phyloP scores from a whole-genome alignment of 768 basidiomycete genomes.

The Hygrocybe coccinea region DNA sequence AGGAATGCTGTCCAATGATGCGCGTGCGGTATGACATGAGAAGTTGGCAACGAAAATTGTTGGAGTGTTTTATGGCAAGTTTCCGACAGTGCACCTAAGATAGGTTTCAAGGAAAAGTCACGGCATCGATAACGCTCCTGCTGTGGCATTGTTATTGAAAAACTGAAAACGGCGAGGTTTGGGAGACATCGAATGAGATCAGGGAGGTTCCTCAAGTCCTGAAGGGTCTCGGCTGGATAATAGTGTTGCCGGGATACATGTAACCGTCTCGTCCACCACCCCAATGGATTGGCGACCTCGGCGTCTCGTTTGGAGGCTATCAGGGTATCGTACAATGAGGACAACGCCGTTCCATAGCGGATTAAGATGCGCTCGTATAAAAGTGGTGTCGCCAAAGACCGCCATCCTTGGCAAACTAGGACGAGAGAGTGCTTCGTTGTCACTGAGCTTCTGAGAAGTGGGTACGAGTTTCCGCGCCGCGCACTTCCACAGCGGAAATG shows the following conservation, averaged over 20 bases:
- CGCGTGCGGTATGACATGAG: too few species aligned
- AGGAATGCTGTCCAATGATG: too few species aligned
- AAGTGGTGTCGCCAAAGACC: slow-evolving; percentile 3
- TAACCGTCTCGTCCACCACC: not conserved
- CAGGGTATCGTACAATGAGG: not conserved
- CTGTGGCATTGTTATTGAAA: not conserved
- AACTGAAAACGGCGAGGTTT: not conserved
- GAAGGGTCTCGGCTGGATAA: not conserved
- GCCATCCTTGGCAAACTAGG: slow-evolving; percentile 9
- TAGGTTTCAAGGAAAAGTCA: not conserved
- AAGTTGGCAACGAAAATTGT: too few species aligned
- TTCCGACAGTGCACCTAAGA: not conserved
- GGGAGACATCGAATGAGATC: not conserved
- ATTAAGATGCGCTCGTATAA: slow-evolving; percentile 9
- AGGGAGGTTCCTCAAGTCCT: not conserved
- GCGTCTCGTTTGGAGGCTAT: not conserved
- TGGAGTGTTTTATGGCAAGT: not conserved
- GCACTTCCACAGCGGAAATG: not conserved
- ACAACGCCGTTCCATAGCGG: not conserved
- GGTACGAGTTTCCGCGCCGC: not conserved
- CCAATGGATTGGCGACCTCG: not conserved
- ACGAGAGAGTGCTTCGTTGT: slow-evolving; percentile 1
- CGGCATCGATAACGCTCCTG: too few species aligned
- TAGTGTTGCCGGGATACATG: not conserved
- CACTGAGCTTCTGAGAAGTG: not conserved